These are phyloP conservation scores for Phytophthora niederhauseri DNA, from an alignment of 352 stramenopile genomes.

Conservation along the genomic window DNA sequence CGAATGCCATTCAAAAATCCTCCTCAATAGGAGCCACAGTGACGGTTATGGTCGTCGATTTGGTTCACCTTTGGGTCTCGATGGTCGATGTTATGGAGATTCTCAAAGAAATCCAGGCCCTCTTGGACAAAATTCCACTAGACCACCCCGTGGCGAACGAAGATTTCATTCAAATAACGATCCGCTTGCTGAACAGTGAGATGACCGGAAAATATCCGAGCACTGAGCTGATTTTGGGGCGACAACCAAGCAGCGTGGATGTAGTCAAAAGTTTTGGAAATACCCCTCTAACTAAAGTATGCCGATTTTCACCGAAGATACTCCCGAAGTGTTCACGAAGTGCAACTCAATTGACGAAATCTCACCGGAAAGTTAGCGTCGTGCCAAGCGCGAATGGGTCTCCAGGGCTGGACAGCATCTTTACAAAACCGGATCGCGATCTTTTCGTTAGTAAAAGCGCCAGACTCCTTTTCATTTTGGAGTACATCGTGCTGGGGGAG, in stretches of 20 bases:
- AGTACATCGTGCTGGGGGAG: constrained; percentile 44
- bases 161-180: neutral
- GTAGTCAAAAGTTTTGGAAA: too few species aligned
- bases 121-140: neutral
- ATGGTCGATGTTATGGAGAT: neutral
- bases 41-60: neutral
- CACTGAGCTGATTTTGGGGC: neutral
- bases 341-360: too few species aligned
- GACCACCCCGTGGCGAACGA: neutral
- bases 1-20: too few species aligned
- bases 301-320: too few species aligned
- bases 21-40: neutral
- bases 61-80: neutral
- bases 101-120: neutral
- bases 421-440: constrained; percentile 4
- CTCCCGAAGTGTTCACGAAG: too few species aligned
- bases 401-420: neutral
- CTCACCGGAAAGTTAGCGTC: neutral
- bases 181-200: neutral
- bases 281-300: too few species aligned
- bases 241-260: neutral
- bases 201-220: neutral
- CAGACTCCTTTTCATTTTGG: constrained; percentile 32
- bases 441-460: constrained; percentile 25
- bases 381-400: neutral